A percentile compares a stretch with the other conserved stretches of the same genome.
These are phyloP conservation scores for Pseudogymnoascus sp. DNA, from an alignment of 2,329 filamentous ascomycete species.

Conservation along the genomic window DNA sequence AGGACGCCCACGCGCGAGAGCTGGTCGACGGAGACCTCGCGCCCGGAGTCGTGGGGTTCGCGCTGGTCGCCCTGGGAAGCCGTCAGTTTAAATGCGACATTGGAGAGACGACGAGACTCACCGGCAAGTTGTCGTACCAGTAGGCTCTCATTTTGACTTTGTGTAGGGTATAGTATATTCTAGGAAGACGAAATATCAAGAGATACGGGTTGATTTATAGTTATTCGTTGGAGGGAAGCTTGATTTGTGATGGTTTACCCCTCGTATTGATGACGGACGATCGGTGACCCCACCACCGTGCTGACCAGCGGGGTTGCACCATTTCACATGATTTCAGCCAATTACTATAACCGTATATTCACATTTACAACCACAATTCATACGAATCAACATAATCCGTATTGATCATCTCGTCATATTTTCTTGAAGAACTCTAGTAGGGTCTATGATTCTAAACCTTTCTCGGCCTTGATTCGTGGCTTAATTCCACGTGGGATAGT, in stretches of 20 bases:
- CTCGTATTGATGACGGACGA: neutral
- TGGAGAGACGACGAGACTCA: constrained; percentile 28
- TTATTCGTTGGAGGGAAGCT: constrained; percentile 2
- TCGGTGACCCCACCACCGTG: neutral
- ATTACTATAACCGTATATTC: neutral
- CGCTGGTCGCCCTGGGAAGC: constrained; percentile 77
- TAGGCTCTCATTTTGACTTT: constrained; percentile 54
- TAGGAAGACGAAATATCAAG: neutral
- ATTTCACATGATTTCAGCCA: constrained; percentile 9
- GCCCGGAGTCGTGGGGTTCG: constrained; percentile 77
- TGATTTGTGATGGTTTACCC: neutral
- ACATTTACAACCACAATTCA: constrained; percentile 3
- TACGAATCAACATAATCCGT: neutral
- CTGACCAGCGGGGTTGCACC: constrained; percentile 6
- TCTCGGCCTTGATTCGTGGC: neutral
- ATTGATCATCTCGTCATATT: neutral
- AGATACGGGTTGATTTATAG: neutral
- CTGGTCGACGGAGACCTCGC: constrained; percentile 52
- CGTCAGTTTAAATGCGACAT: constrained; percentile 13
- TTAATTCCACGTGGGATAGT: neutral
- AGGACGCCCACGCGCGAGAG: constrained; percentile 70
- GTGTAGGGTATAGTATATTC: neutral
- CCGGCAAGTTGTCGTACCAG: constrained; percentile 59
- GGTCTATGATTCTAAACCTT: neutral
- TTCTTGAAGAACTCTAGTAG: neutral